These are phyloP conservation scores for Haplosporangium sp. DNA, from an alignment of 371 early-diverging fungal genomes.

Conservation along the genomic window DNA sequence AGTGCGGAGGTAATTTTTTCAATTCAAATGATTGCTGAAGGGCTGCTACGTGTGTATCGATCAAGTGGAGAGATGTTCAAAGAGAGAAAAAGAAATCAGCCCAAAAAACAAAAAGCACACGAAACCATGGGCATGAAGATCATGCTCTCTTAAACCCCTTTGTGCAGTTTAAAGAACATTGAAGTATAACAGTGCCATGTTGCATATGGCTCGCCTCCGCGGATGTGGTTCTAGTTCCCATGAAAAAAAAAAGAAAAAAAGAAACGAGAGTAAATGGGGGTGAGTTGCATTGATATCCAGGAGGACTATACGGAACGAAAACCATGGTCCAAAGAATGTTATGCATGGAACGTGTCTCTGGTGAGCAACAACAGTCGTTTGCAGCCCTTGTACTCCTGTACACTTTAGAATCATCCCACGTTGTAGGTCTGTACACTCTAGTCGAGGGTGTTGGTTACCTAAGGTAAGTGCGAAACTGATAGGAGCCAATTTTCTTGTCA, in stretches of 20 bases:
- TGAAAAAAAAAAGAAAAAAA: no score
- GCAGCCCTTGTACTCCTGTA: slow-evolving; percentile 1
- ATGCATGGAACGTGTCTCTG: no score
- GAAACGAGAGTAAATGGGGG: no score
- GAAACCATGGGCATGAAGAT: background rate
- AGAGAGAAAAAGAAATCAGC: no score
- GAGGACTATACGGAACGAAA: no score
- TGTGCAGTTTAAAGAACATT: background rate
- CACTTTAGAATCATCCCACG: slow-evolving; percentile 32
- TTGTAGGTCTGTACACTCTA: background rate
- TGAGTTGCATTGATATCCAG: no score
- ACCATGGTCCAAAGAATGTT: no score
- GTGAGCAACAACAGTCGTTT: no score
- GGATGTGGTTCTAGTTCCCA: no score
- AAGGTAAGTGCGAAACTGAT: background rate
- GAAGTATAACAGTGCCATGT: background rate
- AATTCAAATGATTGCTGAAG: background rate
- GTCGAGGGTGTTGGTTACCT: slow-evolving; percentile 13
- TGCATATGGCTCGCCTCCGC: no score
- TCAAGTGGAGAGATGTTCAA: slow-evolving; percentile 2
- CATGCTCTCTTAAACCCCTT: background rate
- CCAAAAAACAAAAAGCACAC: background rate
- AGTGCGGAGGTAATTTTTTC: background rate
- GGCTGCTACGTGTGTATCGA: background rate
- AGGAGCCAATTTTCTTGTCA: background rate